Percentiles rank a stretch among this genome's conserved stretches.
phyloP scores from a whole-genome alignment of 1,139 yeast species.

The Hyphopichia khmerensis region DNA sequence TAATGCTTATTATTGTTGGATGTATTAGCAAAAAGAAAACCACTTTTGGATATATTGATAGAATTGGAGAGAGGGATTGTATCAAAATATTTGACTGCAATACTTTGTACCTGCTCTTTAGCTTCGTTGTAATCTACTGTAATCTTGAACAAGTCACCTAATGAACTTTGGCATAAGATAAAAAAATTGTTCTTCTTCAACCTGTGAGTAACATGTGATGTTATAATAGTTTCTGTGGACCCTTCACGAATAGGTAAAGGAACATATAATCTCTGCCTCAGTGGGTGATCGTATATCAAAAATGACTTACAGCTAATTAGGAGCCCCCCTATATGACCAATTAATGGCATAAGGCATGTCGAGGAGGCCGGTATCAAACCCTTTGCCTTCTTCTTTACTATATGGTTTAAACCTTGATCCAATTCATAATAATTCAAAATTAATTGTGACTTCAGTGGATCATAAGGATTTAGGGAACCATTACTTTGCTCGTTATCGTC shows the following conservation, averaged over 20 bases:
- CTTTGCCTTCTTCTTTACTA: constrained; percentile 47
- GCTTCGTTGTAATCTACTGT: constrained; percentile 42
- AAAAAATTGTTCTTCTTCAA: constrained; percentile 62
- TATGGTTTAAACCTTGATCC: constrained; percentile 82
- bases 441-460: constrained; percentile 13
- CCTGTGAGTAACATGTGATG: constrained; percentile 62
- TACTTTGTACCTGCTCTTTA: constrained; percentile 41
- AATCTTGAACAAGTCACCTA: constrained; percentile 79
- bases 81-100: constrained; percentile 59
- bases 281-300: constrained; percentile 23
- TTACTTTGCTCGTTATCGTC: constrained; percentile 6
- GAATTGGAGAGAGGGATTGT: constrained; percentile 60
- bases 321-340: constrained; percentile 34
- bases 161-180: constrained; percentile 65
- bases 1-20: constrained; percentile 61
- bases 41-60: constrained; percentile 67
- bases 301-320: constrained; percentile 38
- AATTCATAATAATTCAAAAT: constrained; percentile 68
- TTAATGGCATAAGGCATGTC: constrained; percentile 32
- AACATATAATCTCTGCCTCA: constrained; percentile 8
- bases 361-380: constrained; percentile 33
- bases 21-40: constrained; percentile 69
- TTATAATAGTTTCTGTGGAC: constrained; percentile 35
- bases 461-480: constrained; percentile 6
- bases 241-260: constrained; percentile 49